Evolutionary conservation across 1,284 basidiomycete genomes (phyloP).

Genomic region (Cryptococcus jaspeensis): DNA sequence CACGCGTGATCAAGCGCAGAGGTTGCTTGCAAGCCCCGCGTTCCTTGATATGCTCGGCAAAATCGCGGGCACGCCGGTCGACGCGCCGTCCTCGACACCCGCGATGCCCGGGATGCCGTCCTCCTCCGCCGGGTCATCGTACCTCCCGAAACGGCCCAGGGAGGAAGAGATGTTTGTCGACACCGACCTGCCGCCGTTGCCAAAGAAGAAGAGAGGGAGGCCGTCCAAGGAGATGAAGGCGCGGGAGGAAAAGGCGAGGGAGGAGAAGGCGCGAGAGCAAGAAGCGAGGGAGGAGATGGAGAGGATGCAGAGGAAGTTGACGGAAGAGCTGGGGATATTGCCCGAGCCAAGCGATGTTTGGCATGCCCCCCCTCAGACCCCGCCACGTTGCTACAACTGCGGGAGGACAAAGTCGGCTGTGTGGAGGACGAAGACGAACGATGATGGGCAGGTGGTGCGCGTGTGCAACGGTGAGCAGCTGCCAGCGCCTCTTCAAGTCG

Average conservation of each 20-base stretch:
- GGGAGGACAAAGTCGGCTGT: conserved; percentile 43
- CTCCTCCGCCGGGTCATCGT: no score
- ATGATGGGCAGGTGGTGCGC: conserved; percentile 35
- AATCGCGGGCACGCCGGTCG: conserved; percentile 27
- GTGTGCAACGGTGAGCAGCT: conserved; percentile 47
- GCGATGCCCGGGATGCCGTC: no score
- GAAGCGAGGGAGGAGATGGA: background rate
- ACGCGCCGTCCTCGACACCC: no score
- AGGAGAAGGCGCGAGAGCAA: no score
- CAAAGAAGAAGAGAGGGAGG: conserved; percentile 5
- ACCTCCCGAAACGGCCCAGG: background rate
- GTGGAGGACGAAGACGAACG: conserved; percentile 45
- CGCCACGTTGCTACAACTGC: conserved; percentile 40
- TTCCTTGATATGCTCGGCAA: conserved; percentile 40
- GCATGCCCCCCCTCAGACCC: background rate
- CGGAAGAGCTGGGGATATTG: background rate
- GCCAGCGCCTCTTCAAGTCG: no score
- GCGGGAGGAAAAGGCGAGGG: background rate
- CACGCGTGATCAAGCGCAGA: conserved; percentile 41
- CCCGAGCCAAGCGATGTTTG: background rate
- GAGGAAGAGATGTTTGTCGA: conserved; percentile 4
- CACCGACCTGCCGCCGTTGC: background rate
- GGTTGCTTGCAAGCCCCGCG: conserved; percentile 34
- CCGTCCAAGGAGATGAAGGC: background rate
- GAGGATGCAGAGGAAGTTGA: background rate